Evolutionary conservation across 345 rosid genomes (phyloP), one percentile per base, ranked within the genome.

Genomic region (Rhodamnia rubescens): DNA sequence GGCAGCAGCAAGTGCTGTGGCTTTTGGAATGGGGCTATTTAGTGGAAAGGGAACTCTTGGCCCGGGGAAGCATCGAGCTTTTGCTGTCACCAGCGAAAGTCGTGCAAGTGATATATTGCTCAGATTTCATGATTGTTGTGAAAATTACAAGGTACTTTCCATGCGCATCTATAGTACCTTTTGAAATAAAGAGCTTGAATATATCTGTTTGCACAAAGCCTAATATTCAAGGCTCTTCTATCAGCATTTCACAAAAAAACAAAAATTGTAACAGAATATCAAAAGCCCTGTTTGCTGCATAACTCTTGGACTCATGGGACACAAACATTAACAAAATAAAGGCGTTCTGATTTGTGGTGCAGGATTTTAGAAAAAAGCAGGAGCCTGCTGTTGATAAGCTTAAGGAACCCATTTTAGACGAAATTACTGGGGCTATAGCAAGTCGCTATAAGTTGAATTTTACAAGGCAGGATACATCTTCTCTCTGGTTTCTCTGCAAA

Each of bases 21-120:
- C 99, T 18, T 97, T 96, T 92, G 99, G 99, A 86, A 93, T 96
- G 94, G 99, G 99, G 50, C 91, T 96, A n/a, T 94, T 97, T 84
- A 92, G 92, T 11, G 96, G 86, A 87, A 96, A 86, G 88, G 99
- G 99, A 87, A 87, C 87, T 87, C 93, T 97, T 51, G 99, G 99
- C 86, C 97, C 92, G 21, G 99, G 93, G 47, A 88, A 88, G 29
- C 93, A 96, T 84, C 93, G 93, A 87, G 99, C 98, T 81, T 95
- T 97, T 64, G 92, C 99, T 84, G 97, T 97, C 90, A 91, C 91
- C 47, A 96, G 97, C 69, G 99, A 97, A 91, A 97, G 94, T 58
- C 98, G 98, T 87, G 98, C 99, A 32, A 95, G 99, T 87, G 99
- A 97, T 90, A 89, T 88, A 83, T 85, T 90, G 89, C 91, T 97